phyloP scores from a whole-genome alignment of 805 yeast species.

The Zygoascus flipseniorum region DNA sequence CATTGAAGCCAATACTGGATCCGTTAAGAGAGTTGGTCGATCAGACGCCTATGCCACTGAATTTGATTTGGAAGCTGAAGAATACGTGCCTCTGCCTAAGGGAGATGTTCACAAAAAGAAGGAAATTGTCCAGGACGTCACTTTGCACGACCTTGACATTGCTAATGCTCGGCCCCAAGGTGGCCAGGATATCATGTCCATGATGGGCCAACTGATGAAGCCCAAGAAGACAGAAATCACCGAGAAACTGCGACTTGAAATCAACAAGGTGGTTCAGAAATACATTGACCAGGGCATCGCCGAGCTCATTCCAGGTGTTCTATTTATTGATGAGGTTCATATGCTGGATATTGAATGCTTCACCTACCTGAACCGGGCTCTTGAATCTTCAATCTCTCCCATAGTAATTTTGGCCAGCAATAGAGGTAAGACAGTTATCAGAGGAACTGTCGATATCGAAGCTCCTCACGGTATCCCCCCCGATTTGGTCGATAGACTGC shows the following conservation, averaged over 20 bases:
- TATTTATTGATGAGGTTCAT: slow-evolving; percentile 96
- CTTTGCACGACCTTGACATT: slow-evolving; percentile 90
- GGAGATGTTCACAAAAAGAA: slow-evolving; percentile 98
- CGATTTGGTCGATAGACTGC: slow-evolving; percentile 82
- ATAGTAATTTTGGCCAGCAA: slow-evolving; percentile 93
- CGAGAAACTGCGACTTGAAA: slow-evolving; percentile 87
- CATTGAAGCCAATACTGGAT: slow-evolving; percentile 95
- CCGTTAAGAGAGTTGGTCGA: slow-evolving; percentile 94
- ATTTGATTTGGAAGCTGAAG: slow-evolving; percentile 96
- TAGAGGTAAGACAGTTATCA: slow-evolving; percentile 83
- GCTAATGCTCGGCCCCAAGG: slow-evolving; percentile 96
- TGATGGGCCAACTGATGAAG: slow-evolving; percentile 95
- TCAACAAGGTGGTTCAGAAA: slow-evolving; percentile 89
- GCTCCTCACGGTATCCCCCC: slow-evolving; percentile 98
- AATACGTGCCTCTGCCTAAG: slow-evolving; percentile 96
- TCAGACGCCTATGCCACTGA: slow-evolving; percentile 99
- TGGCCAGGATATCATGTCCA: slow-evolving; percentile 90
- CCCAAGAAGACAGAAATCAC: slow-evolving; percentile 96
- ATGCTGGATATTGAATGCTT: slow-evolving; percentile 97
- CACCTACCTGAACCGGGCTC: slow-evolving; percentile 87
- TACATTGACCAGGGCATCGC: slow-evolving; percentile 98
- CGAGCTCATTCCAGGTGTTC: slow-evolving; percentile 93
- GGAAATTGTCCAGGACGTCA: slow-evolving; percentile 95
- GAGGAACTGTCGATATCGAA: slow-evolving; percentile 76
- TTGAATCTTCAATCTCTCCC: slow-evolving; percentile 88